These are phyloP conservation scores for Trichoderma oligosporum DNA, from an alignment of 2,329 filamentous ascomycete genomes.

Conservation along the genomic window DNA sequence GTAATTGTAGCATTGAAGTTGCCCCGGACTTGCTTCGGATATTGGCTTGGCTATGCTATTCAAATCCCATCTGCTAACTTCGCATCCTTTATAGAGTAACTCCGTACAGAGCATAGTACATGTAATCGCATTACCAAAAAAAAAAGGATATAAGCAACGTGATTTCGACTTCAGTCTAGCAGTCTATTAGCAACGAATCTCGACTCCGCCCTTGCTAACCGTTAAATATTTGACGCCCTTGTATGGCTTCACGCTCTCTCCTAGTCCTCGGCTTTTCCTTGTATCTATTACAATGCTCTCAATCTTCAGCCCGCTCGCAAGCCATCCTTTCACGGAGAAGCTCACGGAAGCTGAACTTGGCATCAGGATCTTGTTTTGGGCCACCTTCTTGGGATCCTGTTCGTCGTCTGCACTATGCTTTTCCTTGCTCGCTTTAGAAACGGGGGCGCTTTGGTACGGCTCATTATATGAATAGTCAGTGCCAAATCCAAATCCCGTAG, in stretches of 20 bases:
- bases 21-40: background rate
- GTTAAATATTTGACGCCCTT: slow-evolving; percentile 98
- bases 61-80: too few relatives aligned
- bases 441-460: slow-evolving; percentile 49
- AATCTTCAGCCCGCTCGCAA: slow-evolving; percentile 64
- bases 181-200: slow-evolving; percentile 53
- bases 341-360: slow-evolving; percentile 72
- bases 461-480: slow-evolving; percentile 53
- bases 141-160: background rate
- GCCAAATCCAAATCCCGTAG: slow-evolving; percentile 50
- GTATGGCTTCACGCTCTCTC: slow-evolving; percentile 87
- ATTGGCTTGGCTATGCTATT: background rate
- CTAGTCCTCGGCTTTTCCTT: slow-evolving; percentile 80
- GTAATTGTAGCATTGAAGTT: background rate
- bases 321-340: slow-evolving; percentile 65
- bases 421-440: slow-evolving; percentile 34
- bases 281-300: slow-evolving; percentile 66
- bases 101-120: background rate
- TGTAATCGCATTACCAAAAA: too few relatives aligned
- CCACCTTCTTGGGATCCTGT: slow-evolving; percentile 54
- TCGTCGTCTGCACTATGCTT: slow-evolving; percentile 34
- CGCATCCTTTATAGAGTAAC: too few relatives aligned
- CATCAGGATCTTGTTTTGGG: slow-evolving; percentile 74
- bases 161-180: background rate
- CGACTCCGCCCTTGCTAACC: slow-evolving; percentile 61